These are phyloP conservation scores for Bruguiera gymnorhiza DNA, from an alignment of 345 rosid species.

Conservation along the genomic window DNA sequence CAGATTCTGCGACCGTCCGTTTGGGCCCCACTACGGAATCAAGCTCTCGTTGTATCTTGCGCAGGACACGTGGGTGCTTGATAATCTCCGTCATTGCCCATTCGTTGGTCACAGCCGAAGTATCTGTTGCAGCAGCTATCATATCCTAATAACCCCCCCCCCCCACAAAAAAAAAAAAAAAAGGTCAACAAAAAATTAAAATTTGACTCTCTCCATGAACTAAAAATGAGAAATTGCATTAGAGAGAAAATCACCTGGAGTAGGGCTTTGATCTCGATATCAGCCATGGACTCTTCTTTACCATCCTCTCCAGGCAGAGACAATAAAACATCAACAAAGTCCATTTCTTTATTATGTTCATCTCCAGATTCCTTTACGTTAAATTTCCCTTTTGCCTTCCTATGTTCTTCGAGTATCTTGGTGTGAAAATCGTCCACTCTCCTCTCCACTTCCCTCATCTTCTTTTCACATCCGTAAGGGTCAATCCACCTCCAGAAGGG, in stretches of 20 bases:
- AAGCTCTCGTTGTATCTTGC: conserved; percentile 67
- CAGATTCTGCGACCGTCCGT: conserved; percentile 70
- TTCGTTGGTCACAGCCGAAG: conserved; percentile 92
- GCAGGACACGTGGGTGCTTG: conserved; percentile 68
- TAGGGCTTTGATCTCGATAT: conserved; percentile 78
- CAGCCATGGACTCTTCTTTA: conserved; percentile 53
- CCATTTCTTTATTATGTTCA: conserved; percentile 40
- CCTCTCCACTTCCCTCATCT: conserved; percentile 81
- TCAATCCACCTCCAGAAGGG: conserved; percentile 94
- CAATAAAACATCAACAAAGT: conserved; percentile 82
- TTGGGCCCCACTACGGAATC: conserved; percentile 56
- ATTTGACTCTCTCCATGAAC: neutral
- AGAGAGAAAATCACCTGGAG: conserved; percentile 50
- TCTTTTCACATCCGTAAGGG: conserved; percentile 69
- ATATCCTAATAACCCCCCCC: conserved; percentile 47
- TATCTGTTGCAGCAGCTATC: conserved; percentile 96
- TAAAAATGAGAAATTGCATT: neutral
- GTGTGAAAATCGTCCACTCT: conserved; percentile 85
- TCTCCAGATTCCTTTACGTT: conserved; percentile 5
- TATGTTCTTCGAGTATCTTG: conserved; percentile 68
- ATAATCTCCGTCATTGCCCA: conserved; percentile 98
- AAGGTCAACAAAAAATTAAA: neutral
- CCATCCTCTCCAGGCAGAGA: conserved; percentile 77
- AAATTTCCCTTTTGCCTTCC: conserved; percentile 24
- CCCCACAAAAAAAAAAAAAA: neutral